Evolutionary conservation across 257 asterid species (phyloP).

Genomic region (Misopates orontium): DNA sequence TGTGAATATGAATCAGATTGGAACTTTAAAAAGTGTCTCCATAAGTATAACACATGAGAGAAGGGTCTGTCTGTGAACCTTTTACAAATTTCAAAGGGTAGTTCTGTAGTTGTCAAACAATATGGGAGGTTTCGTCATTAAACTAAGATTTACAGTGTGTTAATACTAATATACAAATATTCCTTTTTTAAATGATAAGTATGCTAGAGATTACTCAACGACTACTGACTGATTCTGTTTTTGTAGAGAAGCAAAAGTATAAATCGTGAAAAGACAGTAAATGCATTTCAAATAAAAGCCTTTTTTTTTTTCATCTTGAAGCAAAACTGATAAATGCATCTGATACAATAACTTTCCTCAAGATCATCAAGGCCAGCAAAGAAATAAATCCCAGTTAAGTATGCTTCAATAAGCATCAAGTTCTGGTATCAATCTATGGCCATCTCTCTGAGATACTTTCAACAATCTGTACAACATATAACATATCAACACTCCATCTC

Average conservation of each 20-base stretch:
- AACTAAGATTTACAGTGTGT: no score
- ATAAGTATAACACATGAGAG: no score
- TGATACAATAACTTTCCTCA: constrained; percentile 27
- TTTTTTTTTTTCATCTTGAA: constrained; percentile 5
- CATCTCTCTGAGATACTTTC: constrained; percentile 21
- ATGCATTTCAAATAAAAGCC: neutral
- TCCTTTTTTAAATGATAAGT: neutral
- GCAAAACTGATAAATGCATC: constrained; percentile 1
- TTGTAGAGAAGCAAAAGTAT: neutral
- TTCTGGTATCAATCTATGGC: constrained; percentile 20
- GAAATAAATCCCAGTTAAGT: constrained; percentile 5
- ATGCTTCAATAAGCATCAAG: constrained; percentile 25
- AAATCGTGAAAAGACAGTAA: neutral
- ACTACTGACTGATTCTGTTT: constrained; percentile 6
- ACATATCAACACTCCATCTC: constrained; percentile 8
- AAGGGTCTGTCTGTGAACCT: no score
- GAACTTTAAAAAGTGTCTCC: no score
- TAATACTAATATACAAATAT: no score
- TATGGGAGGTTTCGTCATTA: no score
- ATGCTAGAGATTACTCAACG: neutral
- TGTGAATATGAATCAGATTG: no score
- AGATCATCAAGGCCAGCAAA: constrained; percentile 26
- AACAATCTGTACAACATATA: constrained; percentile 26
- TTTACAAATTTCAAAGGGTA: no score
- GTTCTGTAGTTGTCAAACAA: no score